Percentiles rank a stretch among this genome's conserved stretches.
Evolutionary conservation across 2,329 filamentous ascomycete genomes (phyloP).

Genomic region (Didymellaceae sp.): DNA sequence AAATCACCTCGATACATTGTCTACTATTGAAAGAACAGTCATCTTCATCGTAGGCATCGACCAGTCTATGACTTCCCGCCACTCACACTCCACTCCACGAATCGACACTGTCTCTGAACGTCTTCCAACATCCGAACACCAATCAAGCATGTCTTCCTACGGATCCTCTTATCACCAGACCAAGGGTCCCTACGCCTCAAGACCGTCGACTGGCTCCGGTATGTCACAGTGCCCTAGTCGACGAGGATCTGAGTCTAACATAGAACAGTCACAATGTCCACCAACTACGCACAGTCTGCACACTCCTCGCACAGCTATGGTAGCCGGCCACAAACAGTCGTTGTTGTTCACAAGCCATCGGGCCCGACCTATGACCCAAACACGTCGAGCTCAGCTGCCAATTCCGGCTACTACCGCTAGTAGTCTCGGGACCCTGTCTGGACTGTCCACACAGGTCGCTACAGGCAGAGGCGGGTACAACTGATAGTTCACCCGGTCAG

Average conservation of each 20-base stretch:
- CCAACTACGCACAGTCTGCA: constrained; percentile 8
- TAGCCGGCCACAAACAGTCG: constrained; percentile 1
- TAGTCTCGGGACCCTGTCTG: neutral
- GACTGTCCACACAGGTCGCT: neutral
- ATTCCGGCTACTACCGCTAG: constrained; percentile 7
- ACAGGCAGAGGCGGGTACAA: constrained; percentile 14
- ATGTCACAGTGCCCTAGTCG: neutral
- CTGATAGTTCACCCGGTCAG: neutral
- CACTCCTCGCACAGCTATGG: constrained; percentile 8
- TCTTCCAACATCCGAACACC: neutral
- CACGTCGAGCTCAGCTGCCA: constrained; percentile 1
- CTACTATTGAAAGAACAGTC: neutral
- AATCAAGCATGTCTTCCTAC: constrained; percentile 11
- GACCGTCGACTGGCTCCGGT: constrained; percentile 1
- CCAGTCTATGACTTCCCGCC: neutral
- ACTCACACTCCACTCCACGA: neutral
- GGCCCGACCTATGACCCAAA: constrained; percentile 5
- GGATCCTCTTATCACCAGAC: neutral
- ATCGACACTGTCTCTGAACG: neutral
- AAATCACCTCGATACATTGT: neutral
- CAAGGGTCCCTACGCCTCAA: neutral
- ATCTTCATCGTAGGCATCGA: neutral
- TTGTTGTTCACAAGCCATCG: constrained; percentile 11
- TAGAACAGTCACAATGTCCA: neutral
- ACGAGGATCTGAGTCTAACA: constrained; percentile 2